A percentile compares a stretch with the other conserved stretches of the same genome.
These are phyloP conservation scores for Polyporus arcularius DNA, from an alignment of 768 basidiomycete genomes.

Conservation along the genomic window DNA sequence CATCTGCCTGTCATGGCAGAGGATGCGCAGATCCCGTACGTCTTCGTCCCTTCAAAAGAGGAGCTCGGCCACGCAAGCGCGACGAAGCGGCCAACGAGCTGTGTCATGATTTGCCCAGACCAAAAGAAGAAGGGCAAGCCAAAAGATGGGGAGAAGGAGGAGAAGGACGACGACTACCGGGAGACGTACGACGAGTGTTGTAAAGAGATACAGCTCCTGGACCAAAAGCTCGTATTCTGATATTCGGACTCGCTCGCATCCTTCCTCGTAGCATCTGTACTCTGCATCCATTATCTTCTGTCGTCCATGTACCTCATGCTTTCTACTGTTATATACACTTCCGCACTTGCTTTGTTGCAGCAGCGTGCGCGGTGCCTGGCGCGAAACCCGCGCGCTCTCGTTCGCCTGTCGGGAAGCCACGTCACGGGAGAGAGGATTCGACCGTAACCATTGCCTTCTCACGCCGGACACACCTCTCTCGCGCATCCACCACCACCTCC, in stretches of 20 bases:
- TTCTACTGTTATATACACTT: constrained; percentile 8
- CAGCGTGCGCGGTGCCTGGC: constrained; percentile 7
- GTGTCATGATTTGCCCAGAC: constrained; percentile 91
- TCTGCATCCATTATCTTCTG: constrained; percentile 11
- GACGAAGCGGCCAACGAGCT: constrained; percentile 97
- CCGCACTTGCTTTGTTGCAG: constrained; percentile 5
- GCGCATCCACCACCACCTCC: constrained; percentile 33
- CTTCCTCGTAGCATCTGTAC: constrained; percentile 37
- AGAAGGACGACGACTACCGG: constrained; percentile 81
- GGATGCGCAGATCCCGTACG: constrained; percentile 88
- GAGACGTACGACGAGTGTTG: constrained; percentile 86
- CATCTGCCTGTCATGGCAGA: constrained; percentile 94
- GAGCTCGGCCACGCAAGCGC: constrained; percentile 94
- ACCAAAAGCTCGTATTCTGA: constrained; percentile 69
- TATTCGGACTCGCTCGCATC: constrained; percentile 54
- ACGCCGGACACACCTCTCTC: constrained; percentile 18
- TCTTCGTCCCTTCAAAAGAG: constrained; percentile 91
- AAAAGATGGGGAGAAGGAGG: constrained; percentile 53
- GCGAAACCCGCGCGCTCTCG: not conserved
- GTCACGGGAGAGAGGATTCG: constrained; percentile 24
- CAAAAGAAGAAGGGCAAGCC: constrained; percentile 69
- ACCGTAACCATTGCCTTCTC: constrained; percentile 18
- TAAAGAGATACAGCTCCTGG: constrained; percentile 81
- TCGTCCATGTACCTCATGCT: constrained; percentile 16
- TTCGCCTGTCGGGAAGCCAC: constrained; percentile 20